Conservation (phyloP, 331 rosid genomes). For the Malus hybrid region DNA sequence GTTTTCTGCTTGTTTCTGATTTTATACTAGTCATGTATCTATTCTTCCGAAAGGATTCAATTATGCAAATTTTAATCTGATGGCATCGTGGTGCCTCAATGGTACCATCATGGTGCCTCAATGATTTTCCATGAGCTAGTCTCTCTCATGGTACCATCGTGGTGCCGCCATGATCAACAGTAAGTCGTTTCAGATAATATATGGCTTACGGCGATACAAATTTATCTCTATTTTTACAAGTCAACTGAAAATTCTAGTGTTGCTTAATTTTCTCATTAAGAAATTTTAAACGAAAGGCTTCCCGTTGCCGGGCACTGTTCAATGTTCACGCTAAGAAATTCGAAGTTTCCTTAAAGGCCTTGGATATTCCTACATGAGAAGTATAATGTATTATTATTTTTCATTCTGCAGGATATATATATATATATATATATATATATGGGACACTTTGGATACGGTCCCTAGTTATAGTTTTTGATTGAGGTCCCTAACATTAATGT, state of each 20-base stretch:
- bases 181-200: background rate
- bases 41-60: too few relatives aligned
- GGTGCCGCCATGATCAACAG: background rate
- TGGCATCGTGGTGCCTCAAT: too few relatives aligned
- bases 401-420: conserved; percentile 17
- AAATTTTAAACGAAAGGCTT: conserved; percentile 10
- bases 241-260: background rate
- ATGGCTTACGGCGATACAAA: background rate
- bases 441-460: too few relatives aligned
- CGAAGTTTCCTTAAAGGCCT: background rate
- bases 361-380: conserved; percentile 6
- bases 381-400: too few relatives aligned
- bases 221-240: background rate
- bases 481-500: too few relatives aligned
- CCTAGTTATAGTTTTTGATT: too few relatives aligned
- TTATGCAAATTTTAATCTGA: too few relatives aligned
- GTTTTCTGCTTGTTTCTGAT: too few relatives aligned
- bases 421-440: background rate
- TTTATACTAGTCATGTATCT: too few relatives aligned
- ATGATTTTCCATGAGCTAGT: too few relatives aligned
- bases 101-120: background rate
- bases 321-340: background rate
- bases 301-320: background rate
- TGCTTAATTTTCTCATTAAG: background rate
- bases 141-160: background rate